Evolutionary conservation across 495 filamentous ascomycete species (phyloP), one percentile per base, ranked within the genome.

Genomic region (Penicillium odoratum): DNA sequence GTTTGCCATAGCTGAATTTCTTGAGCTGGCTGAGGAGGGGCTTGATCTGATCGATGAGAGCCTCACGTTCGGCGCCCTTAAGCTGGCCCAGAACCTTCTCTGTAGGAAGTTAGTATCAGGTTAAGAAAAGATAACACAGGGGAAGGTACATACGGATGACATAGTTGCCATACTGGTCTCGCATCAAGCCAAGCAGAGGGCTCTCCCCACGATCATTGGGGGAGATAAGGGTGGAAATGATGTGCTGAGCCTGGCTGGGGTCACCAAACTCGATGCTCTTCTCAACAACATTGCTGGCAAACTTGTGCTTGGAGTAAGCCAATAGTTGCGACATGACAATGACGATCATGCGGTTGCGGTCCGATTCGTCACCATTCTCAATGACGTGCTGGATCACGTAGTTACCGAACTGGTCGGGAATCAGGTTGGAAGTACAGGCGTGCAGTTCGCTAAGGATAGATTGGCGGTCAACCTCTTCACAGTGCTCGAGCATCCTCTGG

Each of bases 311-410:
- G 6, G 91, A 96, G 62, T 88, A 84, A 2, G 75, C 76, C n/a
- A 95, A 69, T 0, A 95, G 74, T 51, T 92, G 82, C 5, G 76
- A 77, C 51, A 84, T 88, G 61, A 98, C 87, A 33, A 92, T 70
- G 38, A 75, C 69, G 54, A 97, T 88, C 69, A 97, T 86, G 58
- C 78, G 82, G 2, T 77, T 80, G 18, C 89, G 85, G 61, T 97
- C 93, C 48, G 88, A 85, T 26, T 85, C 83, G 31, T 85, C 80
- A 13, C 95, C 95, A 58, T 91, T 85, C 52, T 89, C 81, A 53
- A 98, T 93, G 49, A 98, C 84, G 73, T 98, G 92, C 67, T 98
- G 95, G 13, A 89, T 91, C 33, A 98, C 94, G 69, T 98, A 98
- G 74, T 98, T 98, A 31, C 94, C 94, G 60, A 90, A 98, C 65